Evolutionary conservation across 2,329 filamentous ascomycete genomes (phyloP).

Genomic region (Microcyclospora pomicola): DNA sequence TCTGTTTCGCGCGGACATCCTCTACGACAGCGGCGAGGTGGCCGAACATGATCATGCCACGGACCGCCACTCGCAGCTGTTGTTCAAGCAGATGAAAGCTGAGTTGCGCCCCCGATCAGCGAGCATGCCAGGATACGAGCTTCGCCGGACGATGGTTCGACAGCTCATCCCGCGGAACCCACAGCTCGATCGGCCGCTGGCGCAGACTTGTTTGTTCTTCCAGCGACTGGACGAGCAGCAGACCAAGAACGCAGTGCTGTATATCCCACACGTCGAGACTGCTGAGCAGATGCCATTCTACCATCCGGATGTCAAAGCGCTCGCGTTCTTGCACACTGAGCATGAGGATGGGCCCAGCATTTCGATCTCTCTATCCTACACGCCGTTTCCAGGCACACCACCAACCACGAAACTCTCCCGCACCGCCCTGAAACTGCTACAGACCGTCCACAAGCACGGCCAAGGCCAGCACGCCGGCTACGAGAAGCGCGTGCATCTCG

Average conservation of each 20-base stretch:
- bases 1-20: conserved; percentile 65
- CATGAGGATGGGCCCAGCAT: conserved; percentile 18
- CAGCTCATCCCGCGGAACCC: conserved; percentile 72
- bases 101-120: conserved; percentile 20
- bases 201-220: conserved; percentile 71
- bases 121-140: conserved; percentile 21
- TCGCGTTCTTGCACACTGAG: conserved; percentile 66
- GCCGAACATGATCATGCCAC: conserved; percentile 1
- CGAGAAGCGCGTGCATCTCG: conserved; percentile 71
- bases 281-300: conserved; percentile 66
- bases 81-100: conserved; percentile 36
- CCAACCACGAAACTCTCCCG: conserved; percentile 36
- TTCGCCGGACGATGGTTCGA: conserved; percentile 55
- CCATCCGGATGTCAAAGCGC: conserved; percentile 60
- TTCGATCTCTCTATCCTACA: conserved; percentile 38
- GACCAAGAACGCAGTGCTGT: conserved; percentile 50
- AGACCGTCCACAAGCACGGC: conserved; percentile 60
- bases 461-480: conserved; percentile 52
- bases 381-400: conserved; percentile 24
- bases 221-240: conserved; percentile 18
- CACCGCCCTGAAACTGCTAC: conserved; percentile 55
- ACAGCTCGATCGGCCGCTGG: conserved; percentile 56
- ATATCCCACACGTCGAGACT: conserved; percentile 56
- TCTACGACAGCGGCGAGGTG: conserved; percentile 37
- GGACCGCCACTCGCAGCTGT: conserved; percentile 23